These are phyloP conservation scores for Acorus gramineus DNA, from an alignment of 106 monocot species.

Conservation along the genomic window DNA sequence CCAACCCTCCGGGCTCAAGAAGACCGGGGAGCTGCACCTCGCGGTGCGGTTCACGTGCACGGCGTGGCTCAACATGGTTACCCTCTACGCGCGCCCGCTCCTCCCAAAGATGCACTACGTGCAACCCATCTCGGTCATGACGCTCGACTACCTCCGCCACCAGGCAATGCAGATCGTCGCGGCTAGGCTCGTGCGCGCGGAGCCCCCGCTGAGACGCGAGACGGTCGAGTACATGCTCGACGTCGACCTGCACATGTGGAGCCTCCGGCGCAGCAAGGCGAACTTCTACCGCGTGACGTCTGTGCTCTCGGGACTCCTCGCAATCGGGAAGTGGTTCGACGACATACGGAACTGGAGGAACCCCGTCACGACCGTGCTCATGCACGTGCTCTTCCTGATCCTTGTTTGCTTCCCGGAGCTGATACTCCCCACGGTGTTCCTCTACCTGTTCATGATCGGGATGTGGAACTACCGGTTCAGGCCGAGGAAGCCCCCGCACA, in stretches of 20 bases:
- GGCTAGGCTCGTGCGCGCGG: constrained; percentile 12
- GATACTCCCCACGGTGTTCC: constrained; percentile 21
- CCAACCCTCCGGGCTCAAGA: constrained; percentile 19
- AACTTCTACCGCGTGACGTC: constrained; percentile 30
- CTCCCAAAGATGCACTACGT: constrained; percentile 32
- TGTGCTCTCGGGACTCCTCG: constrained; percentile 13
- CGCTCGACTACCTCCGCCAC: constrained; percentile 23
- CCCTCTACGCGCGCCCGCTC: constrained; percentile 16
- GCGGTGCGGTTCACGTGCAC: constrained; percentile 32
- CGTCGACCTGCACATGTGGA: constrained; percentile 25
- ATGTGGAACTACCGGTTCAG: constrained; percentile 19
- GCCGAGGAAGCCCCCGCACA: constrained; percentile 17
- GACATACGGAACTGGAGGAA: constrained; percentile 16
- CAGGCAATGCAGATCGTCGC: constrained; percentile 27
- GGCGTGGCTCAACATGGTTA: constrained; percentile 27
- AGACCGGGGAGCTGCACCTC: constrained; percentile 27
- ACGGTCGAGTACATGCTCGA: constrained; percentile 30
- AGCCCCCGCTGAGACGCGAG: constrained; percentile 21
- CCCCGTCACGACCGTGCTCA: constrained; percentile 23
- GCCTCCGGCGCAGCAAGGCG: constrained; percentile 29
- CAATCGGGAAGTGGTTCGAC: constrained; percentile 16
- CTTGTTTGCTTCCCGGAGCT: constrained; percentile 28
- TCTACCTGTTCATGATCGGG: constrained; percentile 28
- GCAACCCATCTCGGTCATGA: constrained; percentile 23
- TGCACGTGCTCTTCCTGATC: constrained; percentile 19